These are phyloP conservation scores for Acanthamoeba sp. DNA, from an alignment of 208 protist species.

Conservation along the genomic window DNA sequence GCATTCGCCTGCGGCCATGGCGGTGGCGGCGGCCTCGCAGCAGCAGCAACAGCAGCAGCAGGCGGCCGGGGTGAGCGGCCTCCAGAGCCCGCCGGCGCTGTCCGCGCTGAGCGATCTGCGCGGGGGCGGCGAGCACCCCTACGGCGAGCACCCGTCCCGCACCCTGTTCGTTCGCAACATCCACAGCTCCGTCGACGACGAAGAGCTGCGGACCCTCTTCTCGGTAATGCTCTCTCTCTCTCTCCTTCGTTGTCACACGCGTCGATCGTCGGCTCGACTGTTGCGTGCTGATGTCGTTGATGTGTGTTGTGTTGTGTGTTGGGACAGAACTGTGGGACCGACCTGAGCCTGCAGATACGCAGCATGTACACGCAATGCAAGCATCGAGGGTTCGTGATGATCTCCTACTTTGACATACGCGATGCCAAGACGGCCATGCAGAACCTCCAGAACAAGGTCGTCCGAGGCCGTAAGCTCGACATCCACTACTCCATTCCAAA, in stretches of 20 bases:
- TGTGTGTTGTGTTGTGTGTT: background rate
- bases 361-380: conserved; percentile 83
- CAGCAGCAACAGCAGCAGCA: too few relatives aligned
- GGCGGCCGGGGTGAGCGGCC: background rate
- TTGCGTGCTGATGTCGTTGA: background rate
- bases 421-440: conserved; percentile 85
- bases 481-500: conserved; percentile 86
- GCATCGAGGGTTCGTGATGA: conserved; percentile 86
- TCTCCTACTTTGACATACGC: conserved; percentile 90
- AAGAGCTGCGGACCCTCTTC: background rate
- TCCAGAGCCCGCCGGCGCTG: conserved; percentile 10
- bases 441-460: conserved; percentile 72
- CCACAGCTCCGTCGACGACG: conserved; percentile 31
- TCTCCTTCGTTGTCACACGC: background rate
- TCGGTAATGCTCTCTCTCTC: background rate
- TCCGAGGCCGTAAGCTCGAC: conserved; percentile 78
- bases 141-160: conserved; percentile 76
- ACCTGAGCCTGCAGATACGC: conserved; percentile 72
- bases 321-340: background rate
- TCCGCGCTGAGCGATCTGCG: background rate
- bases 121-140: conserved; percentile 19
- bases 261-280: background rate
- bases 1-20: background rate
- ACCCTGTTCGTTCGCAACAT: conserved; percentile 78
- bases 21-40: background rate